Evolutionary conservation across 2,329 filamentous ascomycete species (phyloP), one percentile per base, ranked within the genome.

Genomic region (Trichoderma koningiopsis): DNA sequence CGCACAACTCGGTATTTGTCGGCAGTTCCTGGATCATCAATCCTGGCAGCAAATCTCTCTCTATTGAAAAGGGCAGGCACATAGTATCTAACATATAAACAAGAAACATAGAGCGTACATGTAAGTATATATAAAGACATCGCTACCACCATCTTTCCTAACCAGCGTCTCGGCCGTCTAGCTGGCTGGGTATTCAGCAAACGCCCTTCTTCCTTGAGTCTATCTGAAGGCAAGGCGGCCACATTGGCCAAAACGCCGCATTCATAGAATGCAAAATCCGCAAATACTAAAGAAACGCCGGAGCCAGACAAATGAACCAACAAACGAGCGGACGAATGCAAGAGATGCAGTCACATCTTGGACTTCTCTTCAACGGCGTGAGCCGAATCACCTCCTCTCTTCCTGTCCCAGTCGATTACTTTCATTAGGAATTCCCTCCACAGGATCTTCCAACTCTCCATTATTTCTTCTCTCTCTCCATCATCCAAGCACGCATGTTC

Each of bases 371-470:
- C 68, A 0, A 70, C 68, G 8, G 61, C 53, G 10, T 72, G 80
- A 70, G 85, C 83, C 43, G 77, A 76, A 14, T 80, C 72, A 1
- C 88, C 80, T 5, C 90, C 81, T 79, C 82, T 77, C 16, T 80
- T 71, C 1, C 88, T 80, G 5, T 91, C 81, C 79, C 82, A 82
- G 1, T 80, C 62, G 68, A 90, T 49, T 4, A 49, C 47, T 5
- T 49, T 24, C 4, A 49, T 13, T n/a, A 49, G 84, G 71, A 91
- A 92, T 0, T 77, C 75, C 2, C 84, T 78, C 91, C 90, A 93
- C 40, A 82, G 81, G 4, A 71, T 70, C 69, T 82, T 77, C 84
- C 90, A 91, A 56, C 84, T 80, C 0, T 71, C 66, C 33, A 77
- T 69, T 6, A 84, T 75, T 8, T 72, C 69, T 8, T 71, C 71